phyloP scores from a whole-genome alignment of 176 grass and related monocot genomes.

The Oryza punctata region DNA sequence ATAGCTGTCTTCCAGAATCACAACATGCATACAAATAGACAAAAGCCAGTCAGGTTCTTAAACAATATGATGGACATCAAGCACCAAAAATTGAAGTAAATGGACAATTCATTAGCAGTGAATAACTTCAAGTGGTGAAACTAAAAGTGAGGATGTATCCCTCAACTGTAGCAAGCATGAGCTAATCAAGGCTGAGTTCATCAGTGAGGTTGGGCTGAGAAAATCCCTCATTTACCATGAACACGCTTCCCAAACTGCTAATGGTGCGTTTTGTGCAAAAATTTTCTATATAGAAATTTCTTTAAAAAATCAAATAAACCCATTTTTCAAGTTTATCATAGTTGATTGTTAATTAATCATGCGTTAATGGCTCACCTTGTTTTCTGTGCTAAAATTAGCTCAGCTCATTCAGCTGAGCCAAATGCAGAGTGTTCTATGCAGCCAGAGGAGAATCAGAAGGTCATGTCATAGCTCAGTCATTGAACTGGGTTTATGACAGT shows the following conservation, averaged over 20 bases:
- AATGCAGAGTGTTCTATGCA: neutral
- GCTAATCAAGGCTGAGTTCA: neutral
- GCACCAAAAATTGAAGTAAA: neutral
- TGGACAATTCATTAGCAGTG: neutral
- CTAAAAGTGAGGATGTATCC: neutral
- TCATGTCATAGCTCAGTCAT: neutral
- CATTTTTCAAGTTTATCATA: no score
- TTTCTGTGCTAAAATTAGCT: no score
- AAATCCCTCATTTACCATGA: no score
- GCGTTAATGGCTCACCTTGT: no score
- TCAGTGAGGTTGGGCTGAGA: no score
- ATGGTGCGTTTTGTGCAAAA: no score
- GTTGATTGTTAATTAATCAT: no score
- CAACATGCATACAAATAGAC: constrained; percentile 49
- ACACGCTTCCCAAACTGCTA: no score
- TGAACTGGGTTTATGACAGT: neutral
- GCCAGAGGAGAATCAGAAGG: neutral
- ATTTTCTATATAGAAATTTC: no score
- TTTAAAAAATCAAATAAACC: no score
- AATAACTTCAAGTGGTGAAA: neutral
- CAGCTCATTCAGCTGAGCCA: no score
- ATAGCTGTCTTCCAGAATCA: constrained; percentile 76
- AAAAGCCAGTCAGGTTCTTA: constrained; percentile 42
- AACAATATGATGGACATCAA: neutral
- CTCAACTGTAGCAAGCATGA: constrained; percentile 11